phyloP scores from a whole-genome alignment of 768 basidiomycete genomes.

The Panaeolus papilionaceus region DNA sequence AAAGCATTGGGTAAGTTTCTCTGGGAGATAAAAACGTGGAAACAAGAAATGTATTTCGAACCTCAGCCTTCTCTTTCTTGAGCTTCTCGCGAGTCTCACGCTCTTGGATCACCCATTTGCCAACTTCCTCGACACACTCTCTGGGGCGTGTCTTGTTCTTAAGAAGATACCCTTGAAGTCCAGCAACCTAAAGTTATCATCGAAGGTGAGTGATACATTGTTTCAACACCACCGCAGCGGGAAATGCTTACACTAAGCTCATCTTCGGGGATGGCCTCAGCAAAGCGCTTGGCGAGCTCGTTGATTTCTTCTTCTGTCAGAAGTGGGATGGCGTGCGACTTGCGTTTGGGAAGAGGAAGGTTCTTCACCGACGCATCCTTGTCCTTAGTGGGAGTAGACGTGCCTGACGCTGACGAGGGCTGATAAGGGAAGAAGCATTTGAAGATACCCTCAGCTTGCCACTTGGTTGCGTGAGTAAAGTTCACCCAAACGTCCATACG shows the following conservation, averaged over 20 bases:
- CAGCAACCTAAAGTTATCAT: conserved; percentile 62
- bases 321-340: conserved; percentile 68
- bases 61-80: conserved; percentile 78
- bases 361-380: conserved; percentile 68
- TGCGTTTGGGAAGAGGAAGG: conserved; percentile 71
- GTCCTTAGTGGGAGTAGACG: conserved; percentile 29
- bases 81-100: conserved; percentile 85
- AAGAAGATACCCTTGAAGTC: conserved; percentile 84
- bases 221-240: background rate
- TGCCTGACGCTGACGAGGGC: conserved; percentile 35
- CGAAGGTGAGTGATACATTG: background rate
- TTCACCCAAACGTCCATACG: conserved; percentile 95
- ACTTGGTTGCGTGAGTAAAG: conserved; percentile 89
- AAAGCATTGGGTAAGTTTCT: conserved; percentile 27
- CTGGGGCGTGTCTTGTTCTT: conserved; percentile 91
- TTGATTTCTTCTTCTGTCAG: conserved; percentile 79
- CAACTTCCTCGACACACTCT: conserved; percentile 83
- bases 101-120: conserved; percentile 79
- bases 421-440: conserved; percentile 91
- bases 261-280: conserved; percentile 83
- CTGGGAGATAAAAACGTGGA: conserved; percentile 14
- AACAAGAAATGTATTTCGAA: conserved; percentile 31
- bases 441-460: conserved; percentile 94
- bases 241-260: conserved; percentile 74
- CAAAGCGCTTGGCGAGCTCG: conserved; percentile 82